phyloP scores from a whole-genome alignment of 2,329 filamentous ascomycete genomes.

The Alternaria ethzedia region DNA sequence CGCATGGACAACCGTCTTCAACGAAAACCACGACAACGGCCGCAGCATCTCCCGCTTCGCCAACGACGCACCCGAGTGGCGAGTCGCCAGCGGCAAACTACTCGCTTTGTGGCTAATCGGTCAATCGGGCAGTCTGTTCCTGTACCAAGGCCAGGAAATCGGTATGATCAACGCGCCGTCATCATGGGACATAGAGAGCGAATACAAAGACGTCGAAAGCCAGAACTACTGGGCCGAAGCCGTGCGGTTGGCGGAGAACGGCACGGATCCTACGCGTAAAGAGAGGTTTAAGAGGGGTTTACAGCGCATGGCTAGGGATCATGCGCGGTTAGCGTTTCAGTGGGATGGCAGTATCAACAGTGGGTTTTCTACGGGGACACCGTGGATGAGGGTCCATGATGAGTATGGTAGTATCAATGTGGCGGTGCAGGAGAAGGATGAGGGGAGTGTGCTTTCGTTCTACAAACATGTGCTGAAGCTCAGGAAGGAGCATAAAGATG shows the following conservation, averaged over 20 bases:
- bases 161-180: slow-evolving; percentile 64
- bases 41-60: slow-evolving; percentile 62
- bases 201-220: slow-evolving; percentile 70
- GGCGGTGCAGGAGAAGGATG: slow-evolving; percentile 57
- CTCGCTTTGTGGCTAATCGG: slow-evolving; percentile 58
- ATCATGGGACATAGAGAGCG: slow-evolving; percentile 55
- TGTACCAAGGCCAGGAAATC: slow-evolving; percentile 69
- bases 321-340: slow-evolving; percentile 74
- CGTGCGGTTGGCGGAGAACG: slow-evolving; percentile 34
- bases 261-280: slow-evolving; percentile 41
- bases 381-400: slow-evolving; percentile 76
- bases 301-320: slow-evolving; percentile 68
- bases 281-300: slow-evolving; percentile 55
- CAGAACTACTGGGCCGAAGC: slow-evolving; percentile 48
- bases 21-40: slow-evolving; percentile 69
- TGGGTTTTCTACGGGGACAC: slow-evolving; percentile 66
- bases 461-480: slow-evolving; percentile 66
- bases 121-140: slow-evolving; percentile 61
- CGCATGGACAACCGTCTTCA: slow-evolving; percentile 64
- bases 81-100: slow-evolving; percentile 42
- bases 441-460: slow-evolving; percentile 63
- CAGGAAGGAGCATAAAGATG: slow-evolving; percentile 65
- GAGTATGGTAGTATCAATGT: slow-evolving; percentile 67
- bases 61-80: slow-evolving; percentile 54
- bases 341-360: slow-evolving; percentile 68